These are phyloP conservation scores for Cystobasidium ongulense DNA, from an alignment of 768 basidiomycete genomes.

Conservation along the genomic window DNA sequence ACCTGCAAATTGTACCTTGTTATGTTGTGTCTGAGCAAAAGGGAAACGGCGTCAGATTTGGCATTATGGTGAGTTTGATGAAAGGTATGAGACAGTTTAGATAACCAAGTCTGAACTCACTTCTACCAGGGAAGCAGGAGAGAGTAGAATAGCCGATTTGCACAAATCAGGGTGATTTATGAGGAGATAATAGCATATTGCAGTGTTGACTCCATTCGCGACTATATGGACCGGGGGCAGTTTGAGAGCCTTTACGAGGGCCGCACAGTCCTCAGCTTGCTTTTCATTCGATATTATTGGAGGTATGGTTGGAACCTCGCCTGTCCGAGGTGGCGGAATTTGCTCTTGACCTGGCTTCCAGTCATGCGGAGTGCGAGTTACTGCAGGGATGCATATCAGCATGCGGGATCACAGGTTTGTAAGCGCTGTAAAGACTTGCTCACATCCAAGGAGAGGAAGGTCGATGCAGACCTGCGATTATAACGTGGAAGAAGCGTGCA, in stretches of 20 bases:
- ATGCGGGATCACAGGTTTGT: background rate
- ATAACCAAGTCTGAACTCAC: background rate
- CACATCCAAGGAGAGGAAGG: background rate
- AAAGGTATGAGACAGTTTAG: background rate
- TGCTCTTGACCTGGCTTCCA: background rate
- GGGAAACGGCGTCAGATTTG: background rate
- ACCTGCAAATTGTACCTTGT: background rate
- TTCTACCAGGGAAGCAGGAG: background rate
- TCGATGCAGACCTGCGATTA: background rate
- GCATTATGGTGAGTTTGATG: background rate
- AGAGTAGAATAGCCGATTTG: constrained; percentile 1
- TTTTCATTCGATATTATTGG: background rate
- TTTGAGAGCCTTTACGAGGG: background rate
- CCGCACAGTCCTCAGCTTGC: background rate
- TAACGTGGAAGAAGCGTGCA: background rate
- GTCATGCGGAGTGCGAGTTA: constrained; percentile 4
- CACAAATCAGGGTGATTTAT: background rate
- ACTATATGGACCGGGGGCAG: background rate
- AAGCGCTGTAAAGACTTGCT: background rate
- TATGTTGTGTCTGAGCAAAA: background rate
- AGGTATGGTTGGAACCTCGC: background rate
- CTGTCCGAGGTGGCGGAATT: background rate
- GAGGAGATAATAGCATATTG: constrained; percentile 2
- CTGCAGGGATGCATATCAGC: background rate
- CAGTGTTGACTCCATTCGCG: background rate